These are phyloP conservation scores for Debaryomyces subglobosus DNA, from an alignment of 1,139 yeast genomes.

Conservation along the genomic window DNA sequence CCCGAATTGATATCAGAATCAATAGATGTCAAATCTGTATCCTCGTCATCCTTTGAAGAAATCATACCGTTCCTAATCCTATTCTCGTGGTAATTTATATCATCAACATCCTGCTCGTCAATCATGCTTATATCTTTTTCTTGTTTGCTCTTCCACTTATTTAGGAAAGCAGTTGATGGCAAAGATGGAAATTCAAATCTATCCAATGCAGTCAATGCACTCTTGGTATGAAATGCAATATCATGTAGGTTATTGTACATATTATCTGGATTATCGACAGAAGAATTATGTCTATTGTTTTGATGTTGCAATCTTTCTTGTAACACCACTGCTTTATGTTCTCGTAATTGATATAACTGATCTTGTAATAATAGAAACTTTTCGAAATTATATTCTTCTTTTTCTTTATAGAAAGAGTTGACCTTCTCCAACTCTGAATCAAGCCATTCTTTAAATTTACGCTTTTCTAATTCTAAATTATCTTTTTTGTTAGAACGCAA, in stretches of 20 bases:
- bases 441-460: slow-evolving; percentile 63
- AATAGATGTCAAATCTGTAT: slow-evolving; percentile 18
- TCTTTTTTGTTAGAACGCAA: slow-evolving; percentile 20
- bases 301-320: slow-evolving; percentile 17
- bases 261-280: slow-evolving; percentile 12
- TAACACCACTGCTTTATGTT: slow-evolving; percentile 43
- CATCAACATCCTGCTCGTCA: slow-evolving; percentile 21
- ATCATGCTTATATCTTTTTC: slow-evolving; percentile 12
- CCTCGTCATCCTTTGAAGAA: slow-evolving; percentile 18
- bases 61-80: slow-evolving; percentile 42
- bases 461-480: slow-evolving; percentile 32
- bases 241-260: slow-evolving; percentile 30
- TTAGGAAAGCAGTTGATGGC: slow-evolving; percentile 52
- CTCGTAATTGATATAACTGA: slow-evolving; percentile 65
- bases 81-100: slow-evolving; percentile 43
- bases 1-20: slow-evolving; percentile 18
- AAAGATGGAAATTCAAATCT: slow-evolving; percentile 60
- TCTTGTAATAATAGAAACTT: slow-evolving; percentile 66
- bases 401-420: slow-evolving; percentile 58
- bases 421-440: slow-evolving; percentile 61
- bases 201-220: slow-evolving; percentile 36
- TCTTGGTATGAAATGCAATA: slow-evolving; percentile 36
- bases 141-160: slow-evolving; percentile 20
- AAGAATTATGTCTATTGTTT: slow-evolving; percentile 8
- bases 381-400: slow-evolving; percentile 62